A percentile compares a stretch with the other conserved stretches of the same genome.
These are phyloP conservation scores for Dissoconium aciculare DNA, from an alignment of 2,329 filamentous ascomycete species.

Conservation along the genomic window DNA sequence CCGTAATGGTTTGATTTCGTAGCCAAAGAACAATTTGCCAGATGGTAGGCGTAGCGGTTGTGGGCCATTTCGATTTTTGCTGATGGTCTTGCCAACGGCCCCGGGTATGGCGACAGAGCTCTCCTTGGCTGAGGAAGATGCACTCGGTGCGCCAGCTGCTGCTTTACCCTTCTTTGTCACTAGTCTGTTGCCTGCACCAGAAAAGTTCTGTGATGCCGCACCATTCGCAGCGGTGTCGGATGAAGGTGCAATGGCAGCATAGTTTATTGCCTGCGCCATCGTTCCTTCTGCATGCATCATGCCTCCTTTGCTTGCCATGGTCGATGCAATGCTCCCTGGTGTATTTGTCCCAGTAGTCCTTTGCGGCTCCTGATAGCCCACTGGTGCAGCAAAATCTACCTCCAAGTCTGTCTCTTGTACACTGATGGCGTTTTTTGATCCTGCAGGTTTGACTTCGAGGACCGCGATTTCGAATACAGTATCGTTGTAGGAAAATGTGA, in stretches of 20 bases:
- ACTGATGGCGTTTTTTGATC: constrained; percentile 70
- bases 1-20: constrained; percentile 78
- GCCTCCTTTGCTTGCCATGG: constrained; percentile 48
- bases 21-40: constrained; percentile 93
- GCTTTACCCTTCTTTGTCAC: constrained; percentile 70
- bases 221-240: constrained; percentile 49
- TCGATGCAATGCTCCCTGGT: constrained; percentile 46
- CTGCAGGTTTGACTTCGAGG: constrained; percentile 76
- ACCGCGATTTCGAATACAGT: constrained; percentile 86
- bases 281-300: constrained; percentile 70
- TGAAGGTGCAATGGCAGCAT: constrained; percentile 71
- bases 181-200: constrained; percentile 67
- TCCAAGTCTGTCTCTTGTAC: constrained; percentile 94
- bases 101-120: constrained; percentile 28
- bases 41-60: constrained; percentile 71
- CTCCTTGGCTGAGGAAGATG: constrained; percentile 15
- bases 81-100: constrained; percentile 13
- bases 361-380: constrained; percentile 85
- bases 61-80: constrained; percentile 56
- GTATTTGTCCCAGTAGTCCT: constrained; percentile 71
- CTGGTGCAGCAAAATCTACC: constrained; percentile 85
- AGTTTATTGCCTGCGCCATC: constrained; percentile 98
- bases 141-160: constrained; percentile 13
- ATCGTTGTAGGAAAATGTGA: constrained; percentile 95
- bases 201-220: constrained; percentile 60